A percentile compares a stretch with the other conserved stretches of the same genome.
Conservation (phyloP, 177 flowering plant genomes). For the Telopea speciosissima region DNA sequence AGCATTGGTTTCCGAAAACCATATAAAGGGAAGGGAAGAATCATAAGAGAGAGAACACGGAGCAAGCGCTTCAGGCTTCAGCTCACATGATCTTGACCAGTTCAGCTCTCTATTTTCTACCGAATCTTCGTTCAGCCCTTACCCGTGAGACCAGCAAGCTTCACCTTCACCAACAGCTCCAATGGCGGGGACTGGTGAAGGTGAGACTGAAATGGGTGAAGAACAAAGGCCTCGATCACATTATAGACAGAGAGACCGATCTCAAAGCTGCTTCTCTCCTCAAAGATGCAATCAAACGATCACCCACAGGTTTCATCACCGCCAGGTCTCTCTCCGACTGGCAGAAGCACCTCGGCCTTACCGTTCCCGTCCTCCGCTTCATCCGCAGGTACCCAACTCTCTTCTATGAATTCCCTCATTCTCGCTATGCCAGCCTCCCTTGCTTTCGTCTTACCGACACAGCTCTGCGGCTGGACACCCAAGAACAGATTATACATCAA, state of each 20-base stretch:
- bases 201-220: constrained; percentile 93
- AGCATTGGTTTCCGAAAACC: too few relatives aligned
- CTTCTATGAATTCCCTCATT: constrained; percentile 71
- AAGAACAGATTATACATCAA: constrained; percentile 44
- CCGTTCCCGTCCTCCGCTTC: constrained; percentile 87
- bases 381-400: constrained; percentile 88
- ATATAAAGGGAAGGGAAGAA: too few relatives aligned
- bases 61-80: too few relatives aligned
- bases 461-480: constrained; percentile 51
- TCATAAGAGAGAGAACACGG: too few relatives aligned
- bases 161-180: constrained; percentile 23
- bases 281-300: constrained; percentile 79
- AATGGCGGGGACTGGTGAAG: constrained; percentile 43
- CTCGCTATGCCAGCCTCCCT: constrained; percentile 56
- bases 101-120: not conserved
- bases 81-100: constrained; percentile 5
- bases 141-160: constrained; percentile 3
- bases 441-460: constrained; percentile 69
- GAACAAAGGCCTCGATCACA: constrained; percentile 68
- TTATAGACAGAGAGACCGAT: constrained; percentile 87
- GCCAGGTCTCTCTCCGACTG: constrained; percentile 51
- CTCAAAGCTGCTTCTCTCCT: constrained; percentile 86
- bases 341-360: constrained; percentile 81
- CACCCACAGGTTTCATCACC: constrained; percentile 65
- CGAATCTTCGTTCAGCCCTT: not conserved